Base-by-base conservation (phyloP, 257 asterid genomes). In the Handroanthus guayacan region DNA sequence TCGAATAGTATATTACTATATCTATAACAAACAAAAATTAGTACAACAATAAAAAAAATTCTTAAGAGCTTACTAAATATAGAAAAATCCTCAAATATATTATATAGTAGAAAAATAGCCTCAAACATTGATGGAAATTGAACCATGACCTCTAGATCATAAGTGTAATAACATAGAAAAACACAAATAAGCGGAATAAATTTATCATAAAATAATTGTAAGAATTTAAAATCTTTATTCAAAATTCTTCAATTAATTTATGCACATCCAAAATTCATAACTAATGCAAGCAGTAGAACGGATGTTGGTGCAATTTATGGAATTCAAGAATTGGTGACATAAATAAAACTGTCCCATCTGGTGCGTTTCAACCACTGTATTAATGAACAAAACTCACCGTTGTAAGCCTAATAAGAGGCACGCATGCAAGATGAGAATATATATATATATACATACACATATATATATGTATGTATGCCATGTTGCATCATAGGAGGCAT, bases 311-410 rank as follows among this genome's bases (percentile, higher is more conserved):
- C 5, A 37, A 56, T 41, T 31, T 61, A 75, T 63, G 58, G 25
- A 31, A 56, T 16, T 38, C 1, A 18, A 50, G 51, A 51, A 61
- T 6, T 39, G 44, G 7, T 5, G 18, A 70, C 18, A 69, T 58
- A 34, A 77, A 50, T 9, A 25, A 45, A 25, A 6, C 6, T 13
- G 41, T 43, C 16, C 17, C 10, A 43, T 44, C 16, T 47, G 62
- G 25, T 63, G 6, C 48, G 16, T 44, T 52, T 38, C 77, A 70
- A 51, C 82, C 34, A 65, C 78, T 78, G 10, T 56, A 78, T 78
- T 67, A 55, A 52, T 72, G 78, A 71, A 78, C 74, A 63, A 61
- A 41, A 5, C 76, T 37, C 62, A 60, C 55, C 20, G 44, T 61
- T 76, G 55, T 44, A 75, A 75, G 74, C 48, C 36, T 69, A 6